Evolutionary conservation across 768 basidiomycete genomes (phyloP), one percentile per base, ranked within the genome.

Genomic region (Coprinellus micaceus): DNA sequence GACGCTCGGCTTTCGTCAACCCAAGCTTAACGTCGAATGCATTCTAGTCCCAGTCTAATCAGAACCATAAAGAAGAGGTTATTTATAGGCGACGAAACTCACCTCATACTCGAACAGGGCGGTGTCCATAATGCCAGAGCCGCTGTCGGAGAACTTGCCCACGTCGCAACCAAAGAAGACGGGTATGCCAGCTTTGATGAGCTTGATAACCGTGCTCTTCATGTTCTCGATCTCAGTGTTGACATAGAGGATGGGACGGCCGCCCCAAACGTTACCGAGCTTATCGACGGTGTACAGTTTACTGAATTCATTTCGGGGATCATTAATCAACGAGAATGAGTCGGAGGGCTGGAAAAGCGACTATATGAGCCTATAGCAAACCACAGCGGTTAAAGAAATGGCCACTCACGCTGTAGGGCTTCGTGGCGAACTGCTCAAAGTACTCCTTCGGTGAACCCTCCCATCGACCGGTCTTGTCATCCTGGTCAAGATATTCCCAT

Each of bases 101-200:
- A 86, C 89, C 81, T 90, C 88, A 66, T 90, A 91, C 64, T 91
- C 87, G 67, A 85, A 92, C 21, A 95, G 77, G 15, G 80, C 81
- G 24, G 84, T 82, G 66, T 94, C 94, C 94, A 96, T 91, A 60
- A 97, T 85, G 24, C 95, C 96, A 2, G 78, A 69, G 24, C 71
- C 62, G 22, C 77, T 75, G 61, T 91, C 85, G 3, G 87, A 89
- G 67, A 84, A 91, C 66, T 97, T 83, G 33, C 94, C 94, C 44
- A 97, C 94, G 67, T 98, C 96, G 67, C 95, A 97, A 0, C 94
- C 96, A 66, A 98, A 98, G 82, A 96, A 97, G 44, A 95, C 88
- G 4, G 94, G 89, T 37, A 86, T 84, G 39, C 91, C 89, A 24
- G 89, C 88, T 71, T 92, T 92, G 75, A 96, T 82, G 69, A 88